Percentiles rank a stretch among this genome's conserved stretches.
phyloP scores from a whole-genome alignment of 305 asterid genomes.

The Solanum aculeatissimum region DNA sequence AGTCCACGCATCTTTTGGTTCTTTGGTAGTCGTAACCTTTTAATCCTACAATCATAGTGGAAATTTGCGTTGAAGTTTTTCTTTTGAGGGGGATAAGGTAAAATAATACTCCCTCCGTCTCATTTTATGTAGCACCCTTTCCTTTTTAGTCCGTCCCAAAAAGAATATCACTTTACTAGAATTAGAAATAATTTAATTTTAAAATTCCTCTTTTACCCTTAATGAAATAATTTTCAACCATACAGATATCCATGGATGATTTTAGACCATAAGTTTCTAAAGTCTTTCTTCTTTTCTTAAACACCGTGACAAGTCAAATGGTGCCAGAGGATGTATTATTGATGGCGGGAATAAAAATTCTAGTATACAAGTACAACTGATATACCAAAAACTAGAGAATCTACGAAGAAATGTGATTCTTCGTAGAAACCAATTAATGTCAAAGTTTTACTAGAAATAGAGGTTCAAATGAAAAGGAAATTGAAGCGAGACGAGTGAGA shows the following conservation, averaged over 20 bases:
- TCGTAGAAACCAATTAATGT: background rate
- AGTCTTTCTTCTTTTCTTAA: too few species aligned
- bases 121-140: too few species aligned
- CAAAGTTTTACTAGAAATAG: background rate
- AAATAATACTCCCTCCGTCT: background rate
- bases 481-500: background rate
- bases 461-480: background rate
- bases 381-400: background rate
- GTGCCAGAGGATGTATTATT: background rate
- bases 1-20: background rate
- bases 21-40: background rate
- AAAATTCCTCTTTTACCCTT: too few species aligned
- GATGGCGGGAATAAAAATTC: background rate
- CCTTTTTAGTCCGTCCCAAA: too few species aligned
- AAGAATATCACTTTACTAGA: too few species aligned
- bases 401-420: background rate
- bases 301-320: too few species aligned
- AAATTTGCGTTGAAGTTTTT: background rate
- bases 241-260: too few species aligned
- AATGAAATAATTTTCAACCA: too few species aligned
- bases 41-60: background rate
- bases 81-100: background rate
- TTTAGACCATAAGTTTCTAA: too few species aligned
- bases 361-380: background rate
- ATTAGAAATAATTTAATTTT: too few species aligned